phyloP scores from a whole-genome alignment of 345 rosid species.

The Eucalyptus melliodora region DNA sequence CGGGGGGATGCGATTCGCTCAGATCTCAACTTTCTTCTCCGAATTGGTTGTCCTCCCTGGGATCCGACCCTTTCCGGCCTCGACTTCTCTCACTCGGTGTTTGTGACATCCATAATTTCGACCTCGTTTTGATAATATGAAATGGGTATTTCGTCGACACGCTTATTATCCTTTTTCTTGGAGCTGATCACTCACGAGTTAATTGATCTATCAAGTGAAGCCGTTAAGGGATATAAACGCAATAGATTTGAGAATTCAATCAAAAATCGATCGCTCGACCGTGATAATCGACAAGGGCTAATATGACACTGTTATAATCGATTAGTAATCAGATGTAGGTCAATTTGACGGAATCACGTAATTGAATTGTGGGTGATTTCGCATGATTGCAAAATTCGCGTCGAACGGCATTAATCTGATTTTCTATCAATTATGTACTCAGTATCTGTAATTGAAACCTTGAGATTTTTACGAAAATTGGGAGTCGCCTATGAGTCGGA shows the following conservation, averaged over 20 bases:
- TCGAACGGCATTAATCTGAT: fast-evolving
- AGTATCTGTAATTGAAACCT: fast-evolving
- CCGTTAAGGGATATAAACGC: no score
- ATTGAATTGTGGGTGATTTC: no score
- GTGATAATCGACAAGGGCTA: no score
- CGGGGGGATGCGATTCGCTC: fast-evolving
- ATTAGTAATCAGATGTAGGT: fast-evolving
- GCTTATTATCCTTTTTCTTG: fast-evolving
- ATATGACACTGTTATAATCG: no score
- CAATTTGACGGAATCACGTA: fast-evolving
- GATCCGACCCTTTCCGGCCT: no score
- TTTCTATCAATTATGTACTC: fast-evolving
- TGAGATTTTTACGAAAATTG: fast-evolving
- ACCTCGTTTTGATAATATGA: fast-evolving
- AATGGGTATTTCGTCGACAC: fast-evolving
- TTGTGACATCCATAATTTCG: fast-evolving
- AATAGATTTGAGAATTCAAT: no score
- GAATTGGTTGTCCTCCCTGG: fast-evolving
- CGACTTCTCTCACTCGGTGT: fast-evolving
- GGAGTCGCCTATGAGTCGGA: no score
- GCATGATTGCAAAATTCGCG: no score
- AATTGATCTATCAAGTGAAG: no score
- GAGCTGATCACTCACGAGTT: no score
- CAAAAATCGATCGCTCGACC: fast-evolving
- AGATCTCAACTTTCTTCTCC: no score